These are phyloP conservation scores for Anthracocystis panici-leucophaei DNA, from an alignment of 1,284 basidiomycete species.

Conservation along the genomic window DNA sequence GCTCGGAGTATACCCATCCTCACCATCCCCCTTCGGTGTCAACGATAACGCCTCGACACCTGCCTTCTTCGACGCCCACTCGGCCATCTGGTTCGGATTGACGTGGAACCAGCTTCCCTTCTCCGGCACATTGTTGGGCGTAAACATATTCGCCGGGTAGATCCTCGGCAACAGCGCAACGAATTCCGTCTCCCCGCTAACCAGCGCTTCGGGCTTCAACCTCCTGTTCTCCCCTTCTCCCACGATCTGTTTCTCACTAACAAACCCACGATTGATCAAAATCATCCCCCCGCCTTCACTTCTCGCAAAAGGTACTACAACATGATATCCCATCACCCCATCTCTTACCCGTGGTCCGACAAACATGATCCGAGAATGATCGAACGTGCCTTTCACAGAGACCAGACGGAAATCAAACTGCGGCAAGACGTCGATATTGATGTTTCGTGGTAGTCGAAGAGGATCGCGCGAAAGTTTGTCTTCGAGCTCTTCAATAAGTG, in stretches of 20 bases:
- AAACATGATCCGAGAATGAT: slow-evolving; percentile 79
- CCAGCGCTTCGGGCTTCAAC: slow-evolving; percentile 40
- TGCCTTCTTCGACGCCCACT: slow-evolving; percentile 83
- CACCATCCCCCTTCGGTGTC: neutral
- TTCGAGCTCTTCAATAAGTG: slow-evolving; percentile 92
- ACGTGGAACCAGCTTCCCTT: slow-evolving; percentile 88
- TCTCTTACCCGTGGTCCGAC: slow-evolving; percentile 88
- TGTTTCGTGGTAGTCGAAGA: slow-evolving; percentile 81
- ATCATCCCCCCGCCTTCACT: slow-evolving; percentile 75
- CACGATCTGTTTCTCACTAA: slow-evolving; percentile 73
- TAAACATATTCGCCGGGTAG: slow-evolving; percentile 77
- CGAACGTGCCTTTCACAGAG: slow-evolving; percentile 68
- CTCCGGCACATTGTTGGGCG: slow-evolving; percentile 86
- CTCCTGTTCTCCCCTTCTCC: slow-evolving; percentile 31
- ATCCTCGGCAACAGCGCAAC: slow-evolving; percentile 60
- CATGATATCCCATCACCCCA: slow-evolving; percentile 85
- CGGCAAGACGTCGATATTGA: slow-evolving; percentile 74
- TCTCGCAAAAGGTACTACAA: slow-evolving; percentile 86
- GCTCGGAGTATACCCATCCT: slow-evolving; percentile 49
- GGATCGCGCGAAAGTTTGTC: slow-evolving; percentile 87
- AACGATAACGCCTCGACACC: slow-evolving; percentile 74
- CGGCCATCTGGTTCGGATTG: slow-evolving; percentile 83
- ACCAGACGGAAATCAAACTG: slow-evolving; percentile 65
- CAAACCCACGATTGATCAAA: slow-evolving; percentile 83
- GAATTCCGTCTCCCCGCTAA: slow-evolving; percentile 22